phyloP scores from a whole-genome alignment of 2,329 filamentous ascomycete genomes.

The Xylariaceae sp. region DNA sequence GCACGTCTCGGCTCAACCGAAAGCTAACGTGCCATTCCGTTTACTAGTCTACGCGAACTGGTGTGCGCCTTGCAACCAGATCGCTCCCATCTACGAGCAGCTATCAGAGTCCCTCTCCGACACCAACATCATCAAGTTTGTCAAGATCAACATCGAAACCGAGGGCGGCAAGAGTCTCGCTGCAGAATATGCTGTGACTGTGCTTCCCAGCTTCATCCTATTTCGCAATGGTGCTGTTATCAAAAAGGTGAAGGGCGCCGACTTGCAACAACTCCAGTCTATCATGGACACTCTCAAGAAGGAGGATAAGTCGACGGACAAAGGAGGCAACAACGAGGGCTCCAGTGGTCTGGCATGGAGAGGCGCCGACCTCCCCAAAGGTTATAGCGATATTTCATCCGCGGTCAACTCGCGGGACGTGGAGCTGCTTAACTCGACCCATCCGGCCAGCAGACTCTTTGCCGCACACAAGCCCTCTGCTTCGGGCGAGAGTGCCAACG shows the following conservation, averaged over 20 bases:
- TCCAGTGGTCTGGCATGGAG: conserved; percentile 57
- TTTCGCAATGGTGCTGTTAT: conserved; percentile 67
- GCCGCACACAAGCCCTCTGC: conserved; percentile 53
- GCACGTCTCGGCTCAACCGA: not conserved
- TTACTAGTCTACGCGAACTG: conserved; percentile 78
- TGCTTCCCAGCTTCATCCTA: conserved; percentile 87
- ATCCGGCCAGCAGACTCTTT: conserved; percentile 68
- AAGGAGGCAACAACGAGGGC: conserved; percentile 38
- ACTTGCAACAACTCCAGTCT: conserved; percentile 63
- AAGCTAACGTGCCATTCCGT: conserved; percentile 22
- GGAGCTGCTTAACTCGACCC: conserved; percentile 79
- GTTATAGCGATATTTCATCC: conserved; percentile 78
- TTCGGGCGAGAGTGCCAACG: conserved; percentile 87
- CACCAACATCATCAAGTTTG: conserved; percentile 70
- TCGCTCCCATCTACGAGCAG: conserved; percentile 77
- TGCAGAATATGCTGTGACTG: conserved; percentile 64
- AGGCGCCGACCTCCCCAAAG: conserved; percentile 68
- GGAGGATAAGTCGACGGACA: conserved; percentile 53
- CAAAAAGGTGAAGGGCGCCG: conserved; percentile 67
- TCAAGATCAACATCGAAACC: conserved; percentile 77
- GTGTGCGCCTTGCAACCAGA: conserved; percentile 77
- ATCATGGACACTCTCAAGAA: conserved; percentile 65
- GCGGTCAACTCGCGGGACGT: conserved; percentile 73
- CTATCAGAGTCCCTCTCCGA: conserved; percentile 67
- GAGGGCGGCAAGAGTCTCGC: conserved; percentile 62